Base-by-base conservation (phyloP, 805 yeast genomes). In the Saccharomyces mikatae region DNA sequence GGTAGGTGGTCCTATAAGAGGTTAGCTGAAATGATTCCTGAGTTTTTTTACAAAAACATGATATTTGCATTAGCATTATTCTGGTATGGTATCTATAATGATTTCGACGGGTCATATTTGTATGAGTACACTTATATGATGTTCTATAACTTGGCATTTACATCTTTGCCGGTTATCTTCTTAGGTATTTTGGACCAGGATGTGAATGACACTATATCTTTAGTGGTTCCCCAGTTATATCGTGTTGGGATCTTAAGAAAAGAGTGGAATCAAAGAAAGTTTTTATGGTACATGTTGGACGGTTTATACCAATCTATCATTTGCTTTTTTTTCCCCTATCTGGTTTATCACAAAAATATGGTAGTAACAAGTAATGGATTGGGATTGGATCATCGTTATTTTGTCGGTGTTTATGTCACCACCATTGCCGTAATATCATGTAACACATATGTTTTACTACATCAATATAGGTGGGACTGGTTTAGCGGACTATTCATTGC, bases 1-100 rank as follows among this genome's bases (percentile, higher is more conserved):
- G 96, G 96, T 31, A 77, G 94, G 70, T 87, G 96, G 96, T 84
- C 90, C 1, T 87, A 87, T 67, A 86, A 84, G 68, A 76, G 95
- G 69, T 75, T 87, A 48, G 79, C 89, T 36, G 95, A 87, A 71
- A 86, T 87, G 91, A 83, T 87, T 61, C 94, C 94, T 14, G 76
- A 82, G 61, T 87, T 87, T 72, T 87, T 87, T 64, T 87, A 81
- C 71, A 87, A 87, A 69, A 87, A 87, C 67, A 87, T 85, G 53
- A 81, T 84, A 58, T 87, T 86, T 74, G 80, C 89, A 0, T 67
- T 86, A 60, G 82, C 94, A 0, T 74, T 84, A 58, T 87, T 86
- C 68, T 87, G 94, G 92, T 87, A 80, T 66, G 91, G 92, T 65
- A 78, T 86, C 54, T 86, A 76, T 73, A 79, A 76, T 65, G 74